Evolutionary conservation across 2,329 filamentous ascomycete species (phyloP), one percentile per base, ranked within the genome.

Genomic region (Sporothrix dimorphospora): DNA sequence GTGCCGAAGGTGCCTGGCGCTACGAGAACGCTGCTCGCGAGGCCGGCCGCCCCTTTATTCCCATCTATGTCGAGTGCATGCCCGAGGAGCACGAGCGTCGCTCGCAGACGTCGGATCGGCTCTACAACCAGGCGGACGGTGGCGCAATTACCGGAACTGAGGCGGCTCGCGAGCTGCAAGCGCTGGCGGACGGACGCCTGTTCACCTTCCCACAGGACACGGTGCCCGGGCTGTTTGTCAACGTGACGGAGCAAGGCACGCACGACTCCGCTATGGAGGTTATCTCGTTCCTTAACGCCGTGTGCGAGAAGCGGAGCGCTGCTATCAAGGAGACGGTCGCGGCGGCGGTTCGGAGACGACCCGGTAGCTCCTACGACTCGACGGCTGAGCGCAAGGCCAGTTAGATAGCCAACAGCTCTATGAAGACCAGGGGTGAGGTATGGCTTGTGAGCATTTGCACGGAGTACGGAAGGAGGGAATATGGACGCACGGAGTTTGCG

Each of bases 211-310:
- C 71, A 16, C n/a, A 42, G 30, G 45, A 72, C 47, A 68, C 71
- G 67, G 68, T 72, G 45, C 57, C 55, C 0, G 73, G 73, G 0
- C 42, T 80, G 38, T 76, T 69, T 27, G 73, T 80, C 53, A 74
- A 79, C 69, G 75, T 77, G 38, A 78, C 77, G n/a, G 65, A 65
- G 11, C 75, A 73, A 72, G 57, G 61, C 4, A 72, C 73, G 19
- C 76, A 76, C 53, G 77, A 77, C 53, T 76, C 77, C 42, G 78
- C 78, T 19, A 71, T 80, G 67, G 73, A 77, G 71, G 78, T 80
- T 34, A 70, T 80, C 16, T 75, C 75, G 21, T 77, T 78, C 47
- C 73, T 78, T 40, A 76, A 75, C 30, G 73, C 72, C 11, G 27
- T 76, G 40, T 3, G 14, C 2, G 72, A 71, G 51, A 74, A 77